These are phyloP conservation scores for Trametes elegans DNA, from an alignment of 768 basidiomycete genomes.

Conservation along the genomic window DNA sequence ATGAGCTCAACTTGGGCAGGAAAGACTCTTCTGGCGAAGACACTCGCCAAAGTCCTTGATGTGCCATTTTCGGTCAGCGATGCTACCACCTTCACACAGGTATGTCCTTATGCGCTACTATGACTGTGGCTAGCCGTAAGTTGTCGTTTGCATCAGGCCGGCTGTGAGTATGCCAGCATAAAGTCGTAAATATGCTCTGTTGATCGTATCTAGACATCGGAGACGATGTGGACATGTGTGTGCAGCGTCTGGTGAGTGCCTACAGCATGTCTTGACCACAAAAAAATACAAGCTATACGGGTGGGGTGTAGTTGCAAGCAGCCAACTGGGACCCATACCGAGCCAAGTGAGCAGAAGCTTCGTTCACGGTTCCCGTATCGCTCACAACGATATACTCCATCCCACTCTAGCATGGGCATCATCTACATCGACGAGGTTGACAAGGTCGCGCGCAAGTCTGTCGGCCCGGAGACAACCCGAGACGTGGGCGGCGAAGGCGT, in stretches of 20 bases:
- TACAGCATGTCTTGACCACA: too few relatives aligned
- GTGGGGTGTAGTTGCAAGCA: conserved; percentile 74
- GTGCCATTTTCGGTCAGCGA: conserved; percentile 94
- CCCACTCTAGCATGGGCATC: conserved; percentile 72
- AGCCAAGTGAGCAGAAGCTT: conserved; percentile 66
- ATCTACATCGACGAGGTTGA: conserved; percentile 97
- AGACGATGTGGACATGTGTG: conserved; percentile 92
- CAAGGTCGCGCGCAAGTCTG: conserved; percentile 74
- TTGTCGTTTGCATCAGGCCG: too few relatives aligned
- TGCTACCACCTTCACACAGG: conserved; percentile 93
- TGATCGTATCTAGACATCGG: conserved; percentile 67
- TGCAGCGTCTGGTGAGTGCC: conserved; percentile 77
- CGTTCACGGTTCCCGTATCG: not conserved
- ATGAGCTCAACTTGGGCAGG: conserved; percentile 40
- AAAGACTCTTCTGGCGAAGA: conserved; percentile 88
- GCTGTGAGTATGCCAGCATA: conserved; percentile 49
- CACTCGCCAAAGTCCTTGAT: conserved; percentile 86
- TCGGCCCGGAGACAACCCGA: conserved; percentile 65
- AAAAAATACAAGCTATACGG: not conserved
- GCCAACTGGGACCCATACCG: conserved; percentile 86
- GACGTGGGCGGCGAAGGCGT: conserved; percentile 97
- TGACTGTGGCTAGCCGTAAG: too few relatives aligned
- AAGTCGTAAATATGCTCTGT: not conserved
- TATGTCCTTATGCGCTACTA: conserved; percentile 28
- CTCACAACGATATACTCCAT: not conserved